Evolutionary conservation across 2,329 filamentous ascomycete species (phyloP).

Genomic region (Fusarium subtropicale): DNA sequence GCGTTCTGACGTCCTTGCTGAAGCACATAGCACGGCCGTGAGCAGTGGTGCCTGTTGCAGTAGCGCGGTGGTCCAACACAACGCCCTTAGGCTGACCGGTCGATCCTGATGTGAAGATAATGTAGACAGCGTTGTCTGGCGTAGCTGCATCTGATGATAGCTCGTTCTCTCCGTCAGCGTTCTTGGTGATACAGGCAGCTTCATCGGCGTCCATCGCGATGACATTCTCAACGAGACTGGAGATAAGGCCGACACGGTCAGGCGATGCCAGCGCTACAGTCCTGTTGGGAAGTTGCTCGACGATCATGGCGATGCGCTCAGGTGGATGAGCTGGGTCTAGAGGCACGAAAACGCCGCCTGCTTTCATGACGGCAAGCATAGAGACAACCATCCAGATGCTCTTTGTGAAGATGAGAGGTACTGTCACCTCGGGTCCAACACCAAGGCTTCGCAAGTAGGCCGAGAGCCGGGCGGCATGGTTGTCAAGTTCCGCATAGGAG

Average conservation of each 20-base stretch:
- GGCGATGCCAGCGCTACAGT: not conserved
- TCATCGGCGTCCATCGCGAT: not conserved
- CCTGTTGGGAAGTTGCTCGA: not conserved
- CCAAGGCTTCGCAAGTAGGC: not conserved
- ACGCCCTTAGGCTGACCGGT: not conserved
- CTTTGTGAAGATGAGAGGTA: conserved; percentile 10
- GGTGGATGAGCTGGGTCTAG: conserved; percentile 1
- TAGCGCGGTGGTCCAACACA: not conserved
- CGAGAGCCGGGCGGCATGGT: not conserved
- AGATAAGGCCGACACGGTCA: not conserved
- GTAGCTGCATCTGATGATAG: not conserved
- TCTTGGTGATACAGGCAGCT: not conserved
- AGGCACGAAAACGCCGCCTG: not conserved
- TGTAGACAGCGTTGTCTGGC: not conserved
- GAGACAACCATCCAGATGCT: not conserved
- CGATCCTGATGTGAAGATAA: not conserved
- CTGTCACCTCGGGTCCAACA: not conserved
- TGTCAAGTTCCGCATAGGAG: not conserved
- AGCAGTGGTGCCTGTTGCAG: not conserved
- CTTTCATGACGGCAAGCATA: conserved; percentile 13
- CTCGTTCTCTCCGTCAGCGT: not conserved
- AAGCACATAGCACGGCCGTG: not conserved
- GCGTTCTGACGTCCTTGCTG: not conserved
- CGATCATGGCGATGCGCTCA: conserved; percentile 2
- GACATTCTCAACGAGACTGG: not conserved